Percentiles rank a stretch among this genome's conserved stretches.
phyloP scores from a whole-genome alignment of 345 rosid genomes.

The Nasturtium officinale region DNA sequence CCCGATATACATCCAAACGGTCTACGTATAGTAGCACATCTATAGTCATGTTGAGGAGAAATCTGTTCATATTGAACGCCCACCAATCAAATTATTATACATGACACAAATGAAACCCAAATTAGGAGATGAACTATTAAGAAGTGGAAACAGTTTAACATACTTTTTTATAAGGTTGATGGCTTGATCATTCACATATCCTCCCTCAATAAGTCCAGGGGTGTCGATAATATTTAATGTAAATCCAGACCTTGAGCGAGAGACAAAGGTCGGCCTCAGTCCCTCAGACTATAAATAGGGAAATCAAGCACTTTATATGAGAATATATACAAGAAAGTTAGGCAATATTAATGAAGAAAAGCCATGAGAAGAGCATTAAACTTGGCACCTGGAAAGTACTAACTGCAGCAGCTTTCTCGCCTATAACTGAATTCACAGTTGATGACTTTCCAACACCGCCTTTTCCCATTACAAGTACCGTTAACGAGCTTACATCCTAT shows the following conservation, averaged over 20 bases:
- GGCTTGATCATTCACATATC: constrained; percentile 78
- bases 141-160: constrained; percentile 17
- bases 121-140: constrained; percentile 1
- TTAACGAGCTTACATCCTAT: constrained; percentile 68
- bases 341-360: constrained; percentile 8
- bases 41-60: constrained; percentile 71
- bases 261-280: constrained; percentile 73
- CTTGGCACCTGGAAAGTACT: constrained; percentile 71
- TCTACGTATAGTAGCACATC: constrained; percentile 78
- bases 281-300: constrained; percentile 55
- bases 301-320: constrained; percentile 23
- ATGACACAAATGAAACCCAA: constrained; percentile 21
- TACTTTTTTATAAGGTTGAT: constrained; percentile 76
- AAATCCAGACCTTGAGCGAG: constrained; percentile 75
- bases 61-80: constrained; percentile 47
- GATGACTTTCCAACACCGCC: constrained; percentile 94
- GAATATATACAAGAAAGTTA: not conserved
- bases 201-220: constrained; percentile 87
- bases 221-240: constrained; percentile 77
- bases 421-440: constrained; percentile 75
- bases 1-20: constrained; percentile 82
- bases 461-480: constrained; percentile 86
- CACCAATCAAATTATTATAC: constrained; percentile 26
- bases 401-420: constrained; percentile 72
- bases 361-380: constrained; percentile 13